Evolutionary conservation across 495 filamentous ascomycete species (phyloP), one percentile per base, ranked within the genome.

Genomic region (Tuber indicum): DNA sequence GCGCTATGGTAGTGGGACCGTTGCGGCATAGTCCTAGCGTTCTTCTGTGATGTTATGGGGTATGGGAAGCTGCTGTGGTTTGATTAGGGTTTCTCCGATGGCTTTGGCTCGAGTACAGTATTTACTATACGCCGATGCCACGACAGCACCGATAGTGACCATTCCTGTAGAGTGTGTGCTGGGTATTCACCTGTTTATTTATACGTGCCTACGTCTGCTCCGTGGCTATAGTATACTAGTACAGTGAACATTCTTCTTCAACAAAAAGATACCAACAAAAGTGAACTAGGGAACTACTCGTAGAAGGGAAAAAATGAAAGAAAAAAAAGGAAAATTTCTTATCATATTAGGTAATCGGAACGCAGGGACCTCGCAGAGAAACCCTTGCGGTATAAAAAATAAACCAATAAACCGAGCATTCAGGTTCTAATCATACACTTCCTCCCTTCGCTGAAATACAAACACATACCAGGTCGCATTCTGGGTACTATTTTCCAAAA

Each of bases 401-500:
- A 45, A 26, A 45, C 71, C 41, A 32, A 32, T 23, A 32, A 47
- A 46, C 71, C 39, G 19, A 66, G 26, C 26, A 1, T 45, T 21
- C 23, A n/a, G 14, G 8, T 17, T 43, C 72, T 32, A 16, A 19
- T 19, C n/a, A 44, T 19, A 44, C 73, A 12, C 62, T 36, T 3
- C 14, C 26, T 75, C n/a, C 74, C 52, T 43, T 39, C 23, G 70
- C 39, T 44, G 23, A 75, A 75, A 75, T 47, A 72, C 62, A 75
- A 72, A 36, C 26, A 66, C 26, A 36, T 4, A 32, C 52, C 10
- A 62, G 10, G 23, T n/a, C 52, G 52, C 23, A 8, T 7, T 36
- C 58, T 19, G 14, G 58, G 26, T 49, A 80, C 77, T 76, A 83
- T 80, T 84, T 81, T 82, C 89, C 87, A 84, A 87, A 85, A 23